phyloP scores from a whole-genome alignment of 2,329 filamentous ascomycete genomes.

The Venturia carpophila region DNA sequence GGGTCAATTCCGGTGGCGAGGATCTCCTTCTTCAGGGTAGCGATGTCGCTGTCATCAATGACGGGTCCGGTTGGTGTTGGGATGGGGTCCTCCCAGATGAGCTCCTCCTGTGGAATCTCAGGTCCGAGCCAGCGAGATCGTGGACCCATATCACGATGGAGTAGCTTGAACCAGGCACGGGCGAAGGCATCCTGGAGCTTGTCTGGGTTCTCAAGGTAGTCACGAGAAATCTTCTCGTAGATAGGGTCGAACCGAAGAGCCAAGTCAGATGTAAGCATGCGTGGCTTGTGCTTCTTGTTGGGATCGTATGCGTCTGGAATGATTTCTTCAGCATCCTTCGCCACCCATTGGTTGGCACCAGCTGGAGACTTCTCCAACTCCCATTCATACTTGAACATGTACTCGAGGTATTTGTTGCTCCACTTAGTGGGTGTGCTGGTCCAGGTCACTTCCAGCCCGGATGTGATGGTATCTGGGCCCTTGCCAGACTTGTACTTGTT shows the following conservation, averaged over 20 bases:
- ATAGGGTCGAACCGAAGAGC: slow-evolving; percentile 61
- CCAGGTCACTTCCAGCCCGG: slow-evolving; percentile 72
- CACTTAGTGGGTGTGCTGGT: slow-evolving; percentile 68
- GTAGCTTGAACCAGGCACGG: slow-evolving; percentile 75
- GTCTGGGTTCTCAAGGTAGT: slow-evolving; percentile 60
- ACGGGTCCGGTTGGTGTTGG: slow-evolving; percentile 51
- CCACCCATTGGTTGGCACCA: slow-evolving; percentile 69
- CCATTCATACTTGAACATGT: slow-evolving; percentile 73
- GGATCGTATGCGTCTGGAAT: slow-evolving; percentile 65
- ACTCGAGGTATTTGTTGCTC: slow-evolving; percentile 67
- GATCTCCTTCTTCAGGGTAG: slow-evolving; percentile 25
- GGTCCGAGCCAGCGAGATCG: slow-evolving; percentile 63
- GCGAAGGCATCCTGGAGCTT: slow-evolving; percentile 62
- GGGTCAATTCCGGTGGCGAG: slow-evolving; percentile 38
- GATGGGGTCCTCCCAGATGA: slow-evolving; percentile 70
- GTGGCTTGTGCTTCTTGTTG: slow-evolving; percentile 65
- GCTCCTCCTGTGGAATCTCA: slow-evolving; percentile 60
- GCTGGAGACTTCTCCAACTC: slow-evolving; percentile 67
- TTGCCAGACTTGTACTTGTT: slow-evolving; percentile 59
- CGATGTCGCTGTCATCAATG: slow-evolving; percentile 55
- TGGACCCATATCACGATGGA: slow-evolving; percentile 73
- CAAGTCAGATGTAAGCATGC: slow-evolving; percentile 69
- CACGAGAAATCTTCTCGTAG: slow-evolving; percentile 69
- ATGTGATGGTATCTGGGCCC: slow-evolving; percentile 66
- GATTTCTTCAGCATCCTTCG: slow-evolving; percentile 57